Base-by-base conservation (phyloP, 257 asterid species). In the Mentha longifolia region DNA sequence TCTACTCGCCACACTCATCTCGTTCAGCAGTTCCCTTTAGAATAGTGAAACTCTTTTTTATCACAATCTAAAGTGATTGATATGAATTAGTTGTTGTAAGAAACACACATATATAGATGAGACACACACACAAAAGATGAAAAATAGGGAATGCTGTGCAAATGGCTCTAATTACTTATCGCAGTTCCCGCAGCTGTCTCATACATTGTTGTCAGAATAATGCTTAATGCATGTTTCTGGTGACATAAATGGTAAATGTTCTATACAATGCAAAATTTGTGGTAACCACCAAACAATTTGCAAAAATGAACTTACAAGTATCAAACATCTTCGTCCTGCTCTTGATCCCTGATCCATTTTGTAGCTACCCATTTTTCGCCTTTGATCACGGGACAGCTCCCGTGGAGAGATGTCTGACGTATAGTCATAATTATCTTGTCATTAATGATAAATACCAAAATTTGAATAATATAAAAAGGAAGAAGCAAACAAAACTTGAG, bases 361-460 rank as follows among this genome's bases (percentile, higher is more conserved):
- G 97, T 95, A 33, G 98, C 99, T 17, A 95, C 99, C 99, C 99
- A 95, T 83, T 92, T 95, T 83, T 89, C 84, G 58, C 99, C 98
- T 83, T 69, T 79, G 82, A 82, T 81, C 46, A 92, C 99, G 6
- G 98, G 89, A 74, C 99, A 95, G 84, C 99, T 95, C 79, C 99
- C 99, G 70, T 92, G 98, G 47, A 88, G 89, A 62, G 99, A 92
- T 31, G 80, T 70, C 98, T 94, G 91, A 79, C 42, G 28, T 57
- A 9, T 6, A 62, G 64, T 52, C 37, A 68, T 60, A 75, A 56
- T 12, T 58, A 61, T 19, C 47, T 55, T 4, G 33, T 60, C 33
- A 6, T 73, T 52, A 52, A 20, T 41, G 9, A 50, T 60, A 5
- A 41, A 47, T 46, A 31, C 35, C 25, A 19, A 60, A 50, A 47